Evolutionary conservation across 495 filamentous ascomycete species (phyloP).

Genomic region (Collariella sp.): DNA sequence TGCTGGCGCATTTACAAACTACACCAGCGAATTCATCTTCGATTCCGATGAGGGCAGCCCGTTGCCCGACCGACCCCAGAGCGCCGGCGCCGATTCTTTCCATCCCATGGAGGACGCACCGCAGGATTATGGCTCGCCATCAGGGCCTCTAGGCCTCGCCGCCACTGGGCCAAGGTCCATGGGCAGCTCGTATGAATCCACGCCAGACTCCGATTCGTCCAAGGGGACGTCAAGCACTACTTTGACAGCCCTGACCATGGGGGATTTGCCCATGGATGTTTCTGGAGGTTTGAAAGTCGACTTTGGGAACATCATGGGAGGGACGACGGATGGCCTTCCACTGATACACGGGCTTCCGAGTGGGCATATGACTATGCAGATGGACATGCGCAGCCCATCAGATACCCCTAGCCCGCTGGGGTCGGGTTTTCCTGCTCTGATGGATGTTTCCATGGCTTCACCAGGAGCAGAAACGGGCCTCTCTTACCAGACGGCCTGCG

Average conservation of each 20-base stretch:
- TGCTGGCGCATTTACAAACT: not conserved
- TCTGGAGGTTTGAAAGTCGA: slow-evolving; percentile 1
- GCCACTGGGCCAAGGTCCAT: slow-evolving; percentile 8
- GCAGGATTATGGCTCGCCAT: slow-evolving; percentile 12
- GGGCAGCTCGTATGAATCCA: slow-evolving; percentile 33
- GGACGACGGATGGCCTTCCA: not conserved
- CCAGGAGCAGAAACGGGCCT: not conserved
- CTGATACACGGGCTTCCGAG: not conserved
- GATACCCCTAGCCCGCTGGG: slow-evolving; percentile 10
- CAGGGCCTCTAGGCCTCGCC: slow-evolving; percentile 16
- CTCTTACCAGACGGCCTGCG: not conserved
- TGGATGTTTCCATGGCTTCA: slow-evolving; percentile 4
- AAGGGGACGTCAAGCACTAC: slow-evolving; percentile 12
- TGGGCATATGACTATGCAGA: not conserved
- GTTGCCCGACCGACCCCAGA: slow-evolving; percentile 11
- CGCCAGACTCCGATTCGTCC: slow-evolving; percentile 25
- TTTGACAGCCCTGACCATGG: slow-evolving; percentile 10
- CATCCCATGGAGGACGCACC: slow-evolving; percentile 8
- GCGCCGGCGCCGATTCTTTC: slow-evolving; percentile 4
- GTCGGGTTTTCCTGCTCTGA: not conserved
- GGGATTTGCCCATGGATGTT: slow-evolving; percentile 13
- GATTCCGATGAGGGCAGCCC: slow-evolving; percentile 32
- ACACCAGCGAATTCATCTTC: slow-evolving; percentile 30
- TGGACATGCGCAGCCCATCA: slow-evolving; percentile 3
- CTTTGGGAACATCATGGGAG: slow-evolving; percentile 5